phyloP scores from a whole-genome alignment of 2,329 filamentous ascomycete genomes.

The Ascochyta lentis region DNA sequence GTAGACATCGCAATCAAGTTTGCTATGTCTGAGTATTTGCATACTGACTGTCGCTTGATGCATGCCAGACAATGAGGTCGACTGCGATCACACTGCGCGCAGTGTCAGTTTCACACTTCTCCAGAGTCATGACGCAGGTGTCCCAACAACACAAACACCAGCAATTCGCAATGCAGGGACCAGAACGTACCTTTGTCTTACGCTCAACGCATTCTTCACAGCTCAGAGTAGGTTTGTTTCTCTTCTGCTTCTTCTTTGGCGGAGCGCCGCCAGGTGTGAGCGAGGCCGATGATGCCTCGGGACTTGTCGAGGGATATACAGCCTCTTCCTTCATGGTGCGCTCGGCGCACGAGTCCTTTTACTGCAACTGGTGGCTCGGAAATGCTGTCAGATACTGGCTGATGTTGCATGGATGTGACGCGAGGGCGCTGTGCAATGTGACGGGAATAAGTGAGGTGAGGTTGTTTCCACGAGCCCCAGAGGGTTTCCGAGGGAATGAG shows the following conservation, averaged over 20 bases:
- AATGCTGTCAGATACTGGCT: constrained; percentile 12
- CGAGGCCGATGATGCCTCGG: constrained; percentile 23
- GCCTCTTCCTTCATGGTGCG: constrained; percentile 23
- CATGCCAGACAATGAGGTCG: constrained; percentile 65
- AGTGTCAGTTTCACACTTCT: constrained; percentile 18
- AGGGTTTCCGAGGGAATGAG: constrained; percentile 20
- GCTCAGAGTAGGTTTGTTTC: constrained; percentile 82
- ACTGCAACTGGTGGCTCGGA: constrained; percentile 1
- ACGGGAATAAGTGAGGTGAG: constrained; percentile 36
- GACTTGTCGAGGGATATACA: constrained; percentile 29
- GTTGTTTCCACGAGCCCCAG: constrained; percentile 32
- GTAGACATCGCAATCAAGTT: constrained; percentile 66
- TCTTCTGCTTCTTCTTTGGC: constrained; percentile 76
- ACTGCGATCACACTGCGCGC: constrained; percentile 72
- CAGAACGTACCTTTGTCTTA: constrained; percentile 73
- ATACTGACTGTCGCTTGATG: constrained; percentile 78
- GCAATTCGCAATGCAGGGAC: constrained; percentile 1
- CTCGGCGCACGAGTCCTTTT: constrained; percentile 10
- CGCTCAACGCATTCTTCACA: constrained; percentile 82
- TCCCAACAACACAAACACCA: neutral
- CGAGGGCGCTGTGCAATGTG: constrained; percentile 29
- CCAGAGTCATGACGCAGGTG: constrained; percentile 9
- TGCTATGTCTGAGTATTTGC: constrained; percentile 77
- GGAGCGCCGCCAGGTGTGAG: constrained; percentile 36
- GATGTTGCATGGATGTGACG: constrained; percentile 28